Evolutionary conservation across 768 basidiomycete species (phyloP).

Genomic region (Phylloporus scabripes): DNA sequence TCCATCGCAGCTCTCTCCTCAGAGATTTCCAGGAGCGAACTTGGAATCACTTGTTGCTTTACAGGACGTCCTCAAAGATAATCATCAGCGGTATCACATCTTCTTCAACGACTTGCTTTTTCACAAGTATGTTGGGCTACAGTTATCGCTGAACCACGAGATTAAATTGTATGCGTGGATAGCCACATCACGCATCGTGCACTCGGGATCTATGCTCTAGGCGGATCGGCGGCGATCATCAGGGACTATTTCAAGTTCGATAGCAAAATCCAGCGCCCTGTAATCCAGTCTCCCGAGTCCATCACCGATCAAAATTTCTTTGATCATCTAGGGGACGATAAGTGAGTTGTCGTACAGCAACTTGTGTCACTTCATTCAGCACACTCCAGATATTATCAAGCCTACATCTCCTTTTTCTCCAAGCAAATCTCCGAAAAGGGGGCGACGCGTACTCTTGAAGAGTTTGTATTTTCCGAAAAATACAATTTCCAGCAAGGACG

Average conservation of each 20-base stretch:
- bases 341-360: conserved; percentile 9
- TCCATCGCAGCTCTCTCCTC: conserved; percentile 21
- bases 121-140: conserved; percentile 42
- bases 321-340: conserved; percentile 24
- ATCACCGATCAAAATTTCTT: conserved; percentile 23
- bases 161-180: neutral
- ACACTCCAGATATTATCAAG: conserved; percentile 21
- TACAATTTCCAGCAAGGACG: conserved; percentile 20
- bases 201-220: conserved; percentile 26
- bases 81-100: conserved; percentile 43
- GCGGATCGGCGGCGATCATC: conserved; percentile 20
- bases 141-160: too few species aligned
- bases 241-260: conserved; percentile 25
- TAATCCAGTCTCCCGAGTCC: conserved; percentile 18
- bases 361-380: neutral
- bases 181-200: conserved; percentile 29
- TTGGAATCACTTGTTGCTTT: conserved; percentile 19
- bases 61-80: conserved; percentile 39
- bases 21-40: conserved; percentile 25
- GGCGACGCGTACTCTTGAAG: conserved; percentile 14
- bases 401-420: conserved; percentile 26
- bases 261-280: conserved; percentile 17
- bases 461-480: conserved; percentile 29
- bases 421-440: conserved; percentile 16
- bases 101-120: conserved; percentile 43